phyloP scores from a whole-genome alignment of 305 asterid species.

The Plantago coronopus region DNA sequence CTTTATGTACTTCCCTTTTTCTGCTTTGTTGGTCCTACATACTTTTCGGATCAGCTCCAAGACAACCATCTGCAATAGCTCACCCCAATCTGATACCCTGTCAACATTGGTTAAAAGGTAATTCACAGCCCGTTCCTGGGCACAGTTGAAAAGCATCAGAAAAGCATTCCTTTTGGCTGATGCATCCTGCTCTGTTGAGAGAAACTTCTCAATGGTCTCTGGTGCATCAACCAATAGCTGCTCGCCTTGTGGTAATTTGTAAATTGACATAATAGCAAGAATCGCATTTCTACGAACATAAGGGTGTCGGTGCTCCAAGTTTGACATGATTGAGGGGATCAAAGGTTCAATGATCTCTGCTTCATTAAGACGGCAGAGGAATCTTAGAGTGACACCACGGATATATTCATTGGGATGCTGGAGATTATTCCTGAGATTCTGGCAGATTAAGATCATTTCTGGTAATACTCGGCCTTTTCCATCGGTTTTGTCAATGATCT shows the following conservation, averaged over 20 bases:
- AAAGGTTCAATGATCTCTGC: conserved; percentile 88
- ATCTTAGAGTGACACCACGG: conserved; percentile 88
- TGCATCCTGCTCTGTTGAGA: conserved; percentile 74
- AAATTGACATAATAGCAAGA: conserved; percentile 91
- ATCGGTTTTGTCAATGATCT: conserved; percentile 89
- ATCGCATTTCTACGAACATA: conserved; percentile 81
- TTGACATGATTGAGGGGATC: conserved; percentile 80
- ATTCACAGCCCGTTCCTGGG: conserved; percentile 87
- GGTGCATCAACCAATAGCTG: conserved; percentile 96
- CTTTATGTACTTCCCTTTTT: conserved; percentile 88
- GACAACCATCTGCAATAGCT: conserved; percentile 86
- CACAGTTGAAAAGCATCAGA: conserved; percentile 89
- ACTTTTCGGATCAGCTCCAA: conserved; percentile 88
- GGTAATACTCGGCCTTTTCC: conserved; percentile 77
- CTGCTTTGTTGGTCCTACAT: conserved; percentile 85
- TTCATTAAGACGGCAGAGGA: conserved; percentile 83
- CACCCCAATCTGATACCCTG: conserved; percentile 84
- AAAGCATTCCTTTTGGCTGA: conserved; percentile 92
- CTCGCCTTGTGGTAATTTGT: conserved; percentile 88
- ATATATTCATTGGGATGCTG: conserved; percentile 88
- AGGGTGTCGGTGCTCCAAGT: conserved; percentile 90
- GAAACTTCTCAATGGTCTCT: conserved; percentile 79
- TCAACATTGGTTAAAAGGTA: conserved; percentile 78
- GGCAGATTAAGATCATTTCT: conserved; percentile 90
- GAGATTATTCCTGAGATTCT: conserved; percentile 80